phyloP scores from a whole-genome alignment of 371 early-diverging fungal genomes.

The Caulochytrium protostelioides region DNA sequence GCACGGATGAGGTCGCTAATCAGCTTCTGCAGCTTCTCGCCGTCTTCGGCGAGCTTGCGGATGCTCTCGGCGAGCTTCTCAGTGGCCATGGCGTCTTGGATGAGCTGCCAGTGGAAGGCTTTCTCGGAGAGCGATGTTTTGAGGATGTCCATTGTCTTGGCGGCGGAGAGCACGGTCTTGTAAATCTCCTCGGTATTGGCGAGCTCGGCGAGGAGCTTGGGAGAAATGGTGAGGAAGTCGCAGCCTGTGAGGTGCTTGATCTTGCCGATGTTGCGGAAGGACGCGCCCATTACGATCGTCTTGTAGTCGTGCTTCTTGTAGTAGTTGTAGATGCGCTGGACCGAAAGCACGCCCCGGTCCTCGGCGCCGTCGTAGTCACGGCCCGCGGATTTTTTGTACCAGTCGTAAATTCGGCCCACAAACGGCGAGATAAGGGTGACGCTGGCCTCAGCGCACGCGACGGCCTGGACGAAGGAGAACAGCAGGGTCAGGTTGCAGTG shows the following conservation, averaged over 20 bases:
- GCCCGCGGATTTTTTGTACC: slow-evolving; percentile 76
- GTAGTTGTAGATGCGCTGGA: slow-evolving; percentile 88
- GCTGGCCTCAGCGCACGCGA: slow-evolving; percentile 90
- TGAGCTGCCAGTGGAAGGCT: slow-evolving; percentile 82
- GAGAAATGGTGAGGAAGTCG: slow-evolving; percentile 90
- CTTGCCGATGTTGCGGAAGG: slow-evolving; percentile 90
- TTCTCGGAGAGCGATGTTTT: slow-evolving; percentile 55
- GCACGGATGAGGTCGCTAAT: too few relatives aligned
- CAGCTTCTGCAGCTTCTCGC: slow-evolving; percentile 63
- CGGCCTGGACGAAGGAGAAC: slow-evolving; percentile 85
- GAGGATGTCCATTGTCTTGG: slow-evolving; percentile 23
- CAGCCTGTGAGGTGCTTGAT: slow-evolving; percentile 89
- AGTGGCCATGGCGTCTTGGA: slow-evolving; percentile 93
- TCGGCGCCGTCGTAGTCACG: slow-evolving; percentile 42
- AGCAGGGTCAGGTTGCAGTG: slow-evolving; percentile 97
- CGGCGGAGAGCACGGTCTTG: slow-evolving; percentile 46
- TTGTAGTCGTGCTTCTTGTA: slow-evolving; percentile 90
- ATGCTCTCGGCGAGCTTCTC: slow-evolving; percentile 87
- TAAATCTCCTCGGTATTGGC: slow-evolving; percentile 35
- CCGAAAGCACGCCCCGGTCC: slow-evolving; percentile 88
- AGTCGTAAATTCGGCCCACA: slow-evolving; percentile 94
- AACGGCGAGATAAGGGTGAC: slow-evolving; percentile 95
- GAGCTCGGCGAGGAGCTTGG: slow-evolving; percentile 59
- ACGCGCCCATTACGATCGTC: slow-evolving; percentile 98
- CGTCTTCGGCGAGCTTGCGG: slow-evolving; percentile 85